Conservation (phyloP, 148 eudicot species). For the Diospyros kaki region DNA sequence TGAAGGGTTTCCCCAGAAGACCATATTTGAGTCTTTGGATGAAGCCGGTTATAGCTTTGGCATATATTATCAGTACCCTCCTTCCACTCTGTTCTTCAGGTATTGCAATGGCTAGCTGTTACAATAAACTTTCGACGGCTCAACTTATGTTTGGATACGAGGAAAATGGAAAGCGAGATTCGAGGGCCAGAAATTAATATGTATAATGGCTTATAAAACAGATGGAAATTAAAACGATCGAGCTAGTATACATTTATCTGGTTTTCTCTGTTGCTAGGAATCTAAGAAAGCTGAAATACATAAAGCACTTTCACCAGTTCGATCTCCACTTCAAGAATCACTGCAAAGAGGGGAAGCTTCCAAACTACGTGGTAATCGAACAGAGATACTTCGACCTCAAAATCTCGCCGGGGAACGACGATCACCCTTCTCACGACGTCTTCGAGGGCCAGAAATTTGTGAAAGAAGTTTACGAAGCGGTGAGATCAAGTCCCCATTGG, state of each 20-base stretch:
- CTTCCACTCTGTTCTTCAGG: constrained; percentile 9
- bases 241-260: neutral
- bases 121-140: neutral
- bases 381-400: constrained; percentile 42
- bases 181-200: no score
- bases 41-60: constrained; percentile 6
- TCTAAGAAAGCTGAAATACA: constrained; percentile 41
- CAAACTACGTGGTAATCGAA: constrained; percentile 53
- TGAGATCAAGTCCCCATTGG: constrained; percentile 88
- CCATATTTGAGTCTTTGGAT: constrained; percentile 11
- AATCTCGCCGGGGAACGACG: constrained; percentile 45
- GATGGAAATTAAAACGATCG: no score
- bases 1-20: constrained; percentile 10
- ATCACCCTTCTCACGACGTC: constrained; percentile 67
- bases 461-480: constrained; percentile 67
- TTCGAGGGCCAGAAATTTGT: constrained; percentile 66
- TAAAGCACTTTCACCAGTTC: constrained; percentile 37
- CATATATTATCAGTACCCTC: constrained; percentile 10
- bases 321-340: constrained; percentile 36
- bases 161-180: no score
- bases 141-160: no score
- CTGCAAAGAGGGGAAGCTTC: constrained; percentile 50
- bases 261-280: constrained; percentile 22
- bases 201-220: no score
- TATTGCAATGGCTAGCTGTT: neutral